Percentiles rank a stretch among this genome's conserved stretches.
Evolutionary conservation across 208 protist species (phyloP).

Genomic region (Phytomonas francai): DNA sequence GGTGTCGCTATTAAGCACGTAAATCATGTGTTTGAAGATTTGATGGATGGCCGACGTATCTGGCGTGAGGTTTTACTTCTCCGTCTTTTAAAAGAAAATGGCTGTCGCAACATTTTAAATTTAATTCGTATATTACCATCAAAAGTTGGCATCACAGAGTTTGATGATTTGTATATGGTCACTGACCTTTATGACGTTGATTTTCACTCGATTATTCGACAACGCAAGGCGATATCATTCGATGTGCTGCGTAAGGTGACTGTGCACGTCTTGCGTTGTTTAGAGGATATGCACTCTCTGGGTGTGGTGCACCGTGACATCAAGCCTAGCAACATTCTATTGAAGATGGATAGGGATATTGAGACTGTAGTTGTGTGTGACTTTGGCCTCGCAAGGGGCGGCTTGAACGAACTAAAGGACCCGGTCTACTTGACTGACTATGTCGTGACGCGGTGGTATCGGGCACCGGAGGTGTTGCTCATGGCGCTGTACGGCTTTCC

Average conservation of each 20-base stretch:
- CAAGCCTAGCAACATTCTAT: constrained; percentile 93
- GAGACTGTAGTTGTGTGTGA: constrained; percentile 91
- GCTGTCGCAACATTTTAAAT: constrained; percentile 91
- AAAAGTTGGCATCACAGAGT: constrained; percentile 53
- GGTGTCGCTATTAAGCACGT: constrained; percentile 98
- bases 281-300: constrained; percentile 95
- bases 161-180: constrained; percentile 86
- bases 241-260: constrained; percentile 90
- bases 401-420: constrained; percentile 51
- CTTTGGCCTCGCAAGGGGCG: constrained; percentile 86
- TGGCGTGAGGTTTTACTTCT: constrained; percentile 95
- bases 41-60: constrained; percentile 94
- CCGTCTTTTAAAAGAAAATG: constrained; percentile 79
- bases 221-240: constrained; percentile 40
- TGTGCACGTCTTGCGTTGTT: constrained; percentile 92
- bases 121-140: constrained; percentile 67
- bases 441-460: constrained; percentile 98
- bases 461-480: constrained; percentile 98
- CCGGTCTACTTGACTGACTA: constrained; percentile 93
- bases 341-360: constrained; percentile 69
- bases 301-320: constrained; percentile 96
- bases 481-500: constrained; percentile 85
- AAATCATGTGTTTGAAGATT: constrained; percentile 90
- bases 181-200: constrained; percentile 93
- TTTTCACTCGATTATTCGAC: constrained; percentile 76